Evolutionary conservation across 129 eudicot species (phyloP), one percentile per base, ranked within the genome.

Genomic region (Escallonia rubra): DNA sequence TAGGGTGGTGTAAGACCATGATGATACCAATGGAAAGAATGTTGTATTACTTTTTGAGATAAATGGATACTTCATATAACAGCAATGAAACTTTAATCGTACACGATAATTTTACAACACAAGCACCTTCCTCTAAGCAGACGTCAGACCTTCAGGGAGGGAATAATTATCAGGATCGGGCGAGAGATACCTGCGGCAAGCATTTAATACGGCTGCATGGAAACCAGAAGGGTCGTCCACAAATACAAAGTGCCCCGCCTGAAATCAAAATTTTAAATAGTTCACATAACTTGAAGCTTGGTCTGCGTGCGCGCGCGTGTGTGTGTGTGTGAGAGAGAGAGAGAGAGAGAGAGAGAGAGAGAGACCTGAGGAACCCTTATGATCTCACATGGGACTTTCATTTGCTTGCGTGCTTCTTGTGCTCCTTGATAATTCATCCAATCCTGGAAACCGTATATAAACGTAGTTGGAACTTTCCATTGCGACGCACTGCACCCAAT

Each of bases 401-500:
- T 92, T 23, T 64, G 65, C 84, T 82, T 84, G 6, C 98, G 90
- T 47, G 98, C 96, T 76, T 83, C 83, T 76, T 88, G 91, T 4
- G 98, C 98, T n/a, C 91, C 95, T 76, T 76, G 59, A 76, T 86
- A 93, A 67, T 74, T 84, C 98, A 89, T 93, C 98, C 98, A 93
- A 80, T 93, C 98, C 10, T 93, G 67, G 49, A 71, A 14, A 46
- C 98, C 98, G 40, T 93, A 93, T 59, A 93, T 93, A 66, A 93
- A 93, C 41, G 92, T 89, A 7, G 98, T 89, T 50, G 96, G 88
- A 66, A 93, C 98, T 78, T 89, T 93, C 98, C 95, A 93, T 39
- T 93, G 91, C 3, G 96, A 68, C 44, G 95, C 92, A 74, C 98
- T 93, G 84, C 69, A 83, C 61, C 59, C 59, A 14, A 15, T 59